Evolutionary conservation across 2,329 filamentous ascomycete genomes (phyloP), one percentile per base, ranked within the genome.

Genomic region (Neofusicoccum cordaticola): DNA sequence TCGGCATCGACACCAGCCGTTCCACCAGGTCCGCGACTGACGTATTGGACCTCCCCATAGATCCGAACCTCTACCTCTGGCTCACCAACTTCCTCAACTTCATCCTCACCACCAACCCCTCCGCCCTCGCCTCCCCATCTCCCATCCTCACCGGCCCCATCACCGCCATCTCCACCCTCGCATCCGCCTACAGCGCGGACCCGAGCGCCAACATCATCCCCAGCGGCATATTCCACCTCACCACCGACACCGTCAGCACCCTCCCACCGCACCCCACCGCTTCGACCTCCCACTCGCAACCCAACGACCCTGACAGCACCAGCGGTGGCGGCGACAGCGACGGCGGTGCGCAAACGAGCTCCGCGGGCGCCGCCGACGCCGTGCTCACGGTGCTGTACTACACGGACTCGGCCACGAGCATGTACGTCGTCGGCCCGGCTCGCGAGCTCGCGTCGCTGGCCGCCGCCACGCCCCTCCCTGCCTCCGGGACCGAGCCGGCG

Each of bases 121-220:
- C 31, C 22, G 53, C 53, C 12, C 22, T 44, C 41, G n/a, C 56
- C 12, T 6, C 56, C 8, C 50, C 37, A 6, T 57, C 44, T 8
- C 50, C 57, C 9, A 1, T 39, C 6, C 48, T 65, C 27, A 41
- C 57, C 22, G 63, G 65, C 45, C n/a, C 63, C 11, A 34, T 65
- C 27, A 65, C 65, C 35, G 42, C 47, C 75, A 60, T 65, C 71
- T 66, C 67, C 69, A 67, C 64, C 6, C 41, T 57, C 12, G 58
- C 58, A 3, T 22, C 45, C 34, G 15, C 12, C 12, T 62, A 62
- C 35, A 8, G 11, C 17, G 19, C 22, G 5, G 44, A 50, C n/a
- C 45, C 58, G 8, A n/a, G 17, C 45, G 58, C 58, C 12, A 62
- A 62, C 22, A 19, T 6, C 4, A 37, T 62, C 31, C 51, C 51